Evolutionary conservation across 306 rosid genomes (phyloP).

Genomic region (Begonia fuchsioides): DNA sequence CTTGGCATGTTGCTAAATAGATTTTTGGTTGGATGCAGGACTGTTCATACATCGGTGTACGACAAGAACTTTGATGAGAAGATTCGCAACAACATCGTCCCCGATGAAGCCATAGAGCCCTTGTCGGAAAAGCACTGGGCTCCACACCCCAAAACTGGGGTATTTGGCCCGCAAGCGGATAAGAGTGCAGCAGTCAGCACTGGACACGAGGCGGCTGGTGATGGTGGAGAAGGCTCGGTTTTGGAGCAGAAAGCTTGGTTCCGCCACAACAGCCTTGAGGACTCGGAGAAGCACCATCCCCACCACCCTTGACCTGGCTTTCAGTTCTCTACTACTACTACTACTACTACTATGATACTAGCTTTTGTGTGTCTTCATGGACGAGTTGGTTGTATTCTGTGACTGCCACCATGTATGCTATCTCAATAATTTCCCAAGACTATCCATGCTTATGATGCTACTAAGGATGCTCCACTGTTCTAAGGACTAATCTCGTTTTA

Average conservation of each 20-base stretch:
- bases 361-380: too few relatives aligned
- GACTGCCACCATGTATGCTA: too few relatives aligned
- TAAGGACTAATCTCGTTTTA: too few relatives aligned
- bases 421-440: too few relatives aligned
- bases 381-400: too few relatives aligned
- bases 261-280: slow-evolving; percentile 79
- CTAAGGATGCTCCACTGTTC: too few relatives aligned
- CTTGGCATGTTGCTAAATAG: too few relatives aligned
- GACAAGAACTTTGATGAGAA: slow-evolving; percentile 83
- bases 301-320: background rate
- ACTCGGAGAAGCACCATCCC: slow-evolving; percentile 72
- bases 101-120: slow-evolving; percentile 54
- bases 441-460: too few relatives aligned
- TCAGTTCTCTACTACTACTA: too few relatives aligned
- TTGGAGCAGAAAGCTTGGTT: slow-evolving; percentile 91
- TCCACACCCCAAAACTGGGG: slow-evolving; percentile 84
- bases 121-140: slow-evolving; percentile 62
- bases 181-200: slow-evolving; percentile 2
- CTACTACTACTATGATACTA: too few relatives aligned
- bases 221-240: slow-evolving; percentile 19
- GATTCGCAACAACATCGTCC: slow-evolving; percentile 11
- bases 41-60: slow-evolving; percentile 43
- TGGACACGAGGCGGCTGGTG: slow-evolving; percentile 10
- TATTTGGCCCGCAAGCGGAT: slow-evolving; percentile 61
- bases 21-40: slow-evolving; percentile 12